phyloP scores from a whole-genome alignment of 2,329 filamentous ascomycete genomes.

The Fusarium concolor region DNA sequence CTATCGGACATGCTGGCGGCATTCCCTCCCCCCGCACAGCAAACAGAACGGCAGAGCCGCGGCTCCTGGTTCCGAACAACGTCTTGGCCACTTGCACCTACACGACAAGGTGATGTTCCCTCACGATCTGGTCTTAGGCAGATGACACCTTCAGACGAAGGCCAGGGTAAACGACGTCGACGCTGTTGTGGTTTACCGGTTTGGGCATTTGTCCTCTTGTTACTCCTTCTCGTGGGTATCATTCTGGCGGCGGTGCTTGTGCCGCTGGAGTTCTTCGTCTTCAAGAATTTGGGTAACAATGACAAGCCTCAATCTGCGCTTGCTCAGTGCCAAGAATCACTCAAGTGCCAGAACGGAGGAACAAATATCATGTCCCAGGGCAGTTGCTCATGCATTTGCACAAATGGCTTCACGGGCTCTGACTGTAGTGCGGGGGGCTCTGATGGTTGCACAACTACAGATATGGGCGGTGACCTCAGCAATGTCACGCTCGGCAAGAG shows the following conservation, averaged over 20 bases:
- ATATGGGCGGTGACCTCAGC: conserved; percentile 55
- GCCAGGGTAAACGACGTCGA: conserved; percentile 57
- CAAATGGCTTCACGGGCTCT: conserved; percentile 81
- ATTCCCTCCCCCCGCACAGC: conserved; percentile 70
- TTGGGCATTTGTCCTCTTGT: conserved; percentile 77
- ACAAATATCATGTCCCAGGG: conserved; percentile 75
- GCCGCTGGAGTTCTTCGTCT: conserved; percentile 74
- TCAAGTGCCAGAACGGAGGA: conserved; percentile 83
- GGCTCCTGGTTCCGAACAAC: conserved; percentile 57
- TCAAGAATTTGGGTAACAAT: conserved; percentile 59
- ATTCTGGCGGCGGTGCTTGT: conserved; percentile 86
- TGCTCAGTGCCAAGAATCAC: conserved; percentile 67
- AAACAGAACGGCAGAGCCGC: conserved; percentile 59
- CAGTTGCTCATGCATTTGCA: conserved; percentile 86
- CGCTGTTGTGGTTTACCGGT: conserved; percentile 86
- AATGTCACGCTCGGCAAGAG: conserved; percentile 86
- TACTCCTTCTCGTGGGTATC: conserved; percentile 75
- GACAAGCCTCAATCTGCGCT: conserved; percentile 54
- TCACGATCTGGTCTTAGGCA: conserved; percentile 40
- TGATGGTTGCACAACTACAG: conserved; percentile 65
- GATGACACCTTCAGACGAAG: conserved; percentile 41
- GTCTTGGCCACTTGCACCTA: conserved; percentile 63
- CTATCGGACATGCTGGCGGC: conserved; percentile 74
- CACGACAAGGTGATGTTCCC: conserved; percentile 35
- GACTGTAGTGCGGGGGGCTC: conserved; percentile 62